Evolutionary conservation across 352 stramenopile species (phyloP).

Genomic region (Phytophthora sojae): DNA sequence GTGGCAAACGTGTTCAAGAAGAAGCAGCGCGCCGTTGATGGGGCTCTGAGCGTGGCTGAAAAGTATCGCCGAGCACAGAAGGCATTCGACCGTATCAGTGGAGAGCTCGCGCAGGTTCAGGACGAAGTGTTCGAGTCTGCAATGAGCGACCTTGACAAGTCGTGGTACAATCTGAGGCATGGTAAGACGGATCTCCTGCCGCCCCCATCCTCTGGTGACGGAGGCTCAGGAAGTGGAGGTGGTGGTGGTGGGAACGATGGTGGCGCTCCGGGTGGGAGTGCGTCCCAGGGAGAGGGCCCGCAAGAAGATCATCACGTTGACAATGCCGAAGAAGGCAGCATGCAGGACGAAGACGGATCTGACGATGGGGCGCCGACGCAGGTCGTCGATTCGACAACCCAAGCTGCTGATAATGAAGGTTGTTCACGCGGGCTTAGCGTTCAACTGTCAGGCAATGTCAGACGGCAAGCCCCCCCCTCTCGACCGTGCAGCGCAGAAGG

Average conservation of each 20-base stretch:
- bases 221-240: no score
- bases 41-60: not conserved
- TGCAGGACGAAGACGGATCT: not conserved
- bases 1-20: not conserved
- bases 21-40: not conserved
- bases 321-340: no score
- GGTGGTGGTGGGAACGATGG: no score
- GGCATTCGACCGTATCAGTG: not conserved
- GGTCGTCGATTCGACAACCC: not conserved
- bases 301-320: no score
- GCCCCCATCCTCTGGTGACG: no score
- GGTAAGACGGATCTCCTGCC: not conserved
- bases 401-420: not conserved
- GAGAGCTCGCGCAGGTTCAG: not conserved
- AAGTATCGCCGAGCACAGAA: not conserved
- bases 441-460: not conserved
- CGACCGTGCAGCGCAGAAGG: not conserved
- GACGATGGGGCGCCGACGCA: not conserved
- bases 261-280: no score
- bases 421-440: not conserved
- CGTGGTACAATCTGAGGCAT: not conserved
- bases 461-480: not conserved
- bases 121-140: not conserved
- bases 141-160: not conserved
- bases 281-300: no score